Conservation (phyloP, 495 filamentous ascomycete species). For the Beverwykella pulmonaria region DNA sequence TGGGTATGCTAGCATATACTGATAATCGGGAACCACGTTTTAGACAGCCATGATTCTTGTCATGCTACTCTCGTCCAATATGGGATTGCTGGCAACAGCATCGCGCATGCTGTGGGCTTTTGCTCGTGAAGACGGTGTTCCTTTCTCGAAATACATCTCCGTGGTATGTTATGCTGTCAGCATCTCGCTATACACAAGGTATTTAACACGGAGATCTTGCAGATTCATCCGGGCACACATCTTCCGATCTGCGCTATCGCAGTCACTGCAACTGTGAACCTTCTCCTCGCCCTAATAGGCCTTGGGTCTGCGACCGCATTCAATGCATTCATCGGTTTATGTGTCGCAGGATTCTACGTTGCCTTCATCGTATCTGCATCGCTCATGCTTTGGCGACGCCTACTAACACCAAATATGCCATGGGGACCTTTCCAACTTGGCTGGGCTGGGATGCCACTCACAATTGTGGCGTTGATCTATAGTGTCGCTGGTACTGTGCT, state of each 20-base stretch:
- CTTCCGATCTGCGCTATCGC: constrained; percentile 24
- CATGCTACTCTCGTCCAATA: neutral
- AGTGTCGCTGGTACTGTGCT: constrained; percentile 26
- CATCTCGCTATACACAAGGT: neutral
- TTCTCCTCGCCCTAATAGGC: constrained; percentile 21
- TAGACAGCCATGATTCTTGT: constrained; percentile 13
- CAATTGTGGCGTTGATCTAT: constrained; percentile 20
- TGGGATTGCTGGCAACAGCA: constrained; percentile 19
- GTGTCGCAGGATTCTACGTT: constrained; percentile 25
- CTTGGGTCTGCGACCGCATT: constrained; percentile 23
- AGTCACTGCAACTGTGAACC: constrained; percentile 2
- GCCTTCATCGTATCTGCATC: constrained; percentile 23
- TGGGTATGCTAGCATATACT: neutral
- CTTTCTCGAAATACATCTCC: constrained; percentile 6
- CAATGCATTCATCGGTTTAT: constrained; percentile 10
- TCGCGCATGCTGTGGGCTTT: constrained; percentile 31
- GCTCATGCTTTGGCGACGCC: constrained; percentile 20
- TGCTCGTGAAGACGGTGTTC: constrained; percentile 28
- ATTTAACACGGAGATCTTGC: neutral
- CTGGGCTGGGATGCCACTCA: constrained; percentile 24
- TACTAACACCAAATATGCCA: constrained; percentile 14
- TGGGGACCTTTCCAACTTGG: constrained; percentile 32
- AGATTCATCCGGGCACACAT: constrained; percentile 8
- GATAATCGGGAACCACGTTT: neutral
- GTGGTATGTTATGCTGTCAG: neutral